A percentile compares a stretch with the other conserved stretches of the same genome.
Conservation (phyloP, 768 basidiomycete genomes). For the Xerocomellus chrysenteron region DNA sequence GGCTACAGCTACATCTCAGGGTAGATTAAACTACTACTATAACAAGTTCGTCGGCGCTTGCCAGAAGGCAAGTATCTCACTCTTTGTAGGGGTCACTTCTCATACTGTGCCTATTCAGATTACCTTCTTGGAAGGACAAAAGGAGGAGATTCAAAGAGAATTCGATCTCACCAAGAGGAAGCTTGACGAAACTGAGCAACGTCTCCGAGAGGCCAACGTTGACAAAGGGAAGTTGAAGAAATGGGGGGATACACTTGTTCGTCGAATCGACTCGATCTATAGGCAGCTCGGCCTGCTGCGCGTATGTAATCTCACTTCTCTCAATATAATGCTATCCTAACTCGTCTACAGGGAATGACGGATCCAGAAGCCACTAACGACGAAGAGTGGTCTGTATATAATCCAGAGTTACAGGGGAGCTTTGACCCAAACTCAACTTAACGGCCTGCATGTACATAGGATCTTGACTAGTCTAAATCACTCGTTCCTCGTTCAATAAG, state of each 20-base stretch:
- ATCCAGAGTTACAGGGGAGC: background rate
- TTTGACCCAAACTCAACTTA: background rate
- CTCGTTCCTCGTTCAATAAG: background rate
- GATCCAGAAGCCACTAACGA: background rate
- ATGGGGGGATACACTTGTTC: constrained; percentile 11
- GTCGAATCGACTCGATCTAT: constrained; percentile 9
- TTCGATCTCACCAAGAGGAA: constrained; percentile 12
- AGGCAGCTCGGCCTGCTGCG: constrained; percentile 9
- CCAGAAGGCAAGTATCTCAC: constrained; percentile 7
- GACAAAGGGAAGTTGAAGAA: constrained; percentile 12
- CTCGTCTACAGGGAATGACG: constrained; percentile 11
- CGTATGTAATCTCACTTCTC: constrained; percentile 2
- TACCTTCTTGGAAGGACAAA: constrained; percentile 16
- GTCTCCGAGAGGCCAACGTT: constrained; percentile 15
- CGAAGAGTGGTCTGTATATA: constrained; percentile 2
- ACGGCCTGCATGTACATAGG: background rate
- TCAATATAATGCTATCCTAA: background rate
- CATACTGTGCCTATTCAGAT: constrained; percentile 6
- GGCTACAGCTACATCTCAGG: constrained; percentile 16
- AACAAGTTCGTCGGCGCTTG: constrained; percentile 9
- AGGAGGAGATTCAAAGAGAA: constrained; percentile 14
- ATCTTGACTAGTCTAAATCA: background rate
- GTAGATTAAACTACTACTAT: constrained; percentile 12
- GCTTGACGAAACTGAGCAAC: constrained; percentile 20
- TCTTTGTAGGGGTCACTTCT: background rate